Percentiles rank a stretch among this genome's conserved stretches.
Conservation (phyloP, 2,329 filamentous ascomycete genomes). For the Aspergillus alliaceus region DNA sequence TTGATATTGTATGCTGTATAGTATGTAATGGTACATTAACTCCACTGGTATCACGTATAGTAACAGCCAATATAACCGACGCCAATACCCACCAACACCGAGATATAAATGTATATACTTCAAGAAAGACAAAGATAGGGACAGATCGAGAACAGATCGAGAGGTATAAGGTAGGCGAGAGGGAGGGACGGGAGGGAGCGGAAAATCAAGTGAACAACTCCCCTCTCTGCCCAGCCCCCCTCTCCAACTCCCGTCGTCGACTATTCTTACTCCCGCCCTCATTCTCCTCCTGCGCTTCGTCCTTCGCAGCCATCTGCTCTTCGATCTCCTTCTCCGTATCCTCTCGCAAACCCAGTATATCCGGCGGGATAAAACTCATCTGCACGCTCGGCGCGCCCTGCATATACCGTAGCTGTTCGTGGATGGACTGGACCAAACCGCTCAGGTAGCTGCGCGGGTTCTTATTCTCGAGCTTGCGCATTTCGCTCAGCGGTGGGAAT, state of each 20-base stretch:
- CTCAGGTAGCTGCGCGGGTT: slow-evolving; percentile 75
- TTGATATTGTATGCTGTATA: not conserved
- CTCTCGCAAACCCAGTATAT: slow-evolving; percentile 60
- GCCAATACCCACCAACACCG: not conserved
- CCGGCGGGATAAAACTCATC: slow-evolving; percentile 75
- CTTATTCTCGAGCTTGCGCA: slow-evolving; percentile 67
- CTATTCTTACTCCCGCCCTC: slow-evolving; percentile 18
- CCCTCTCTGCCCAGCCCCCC: slow-evolving; percentile 33
- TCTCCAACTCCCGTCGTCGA: slow-evolving; percentile 38
- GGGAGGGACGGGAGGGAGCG: too few relatives aligned
- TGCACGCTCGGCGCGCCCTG: slow-evolving; percentile 84
- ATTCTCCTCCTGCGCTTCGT: slow-evolving; percentile 42
- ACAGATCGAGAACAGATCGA: not conserved
- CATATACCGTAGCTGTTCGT: slow-evolving; percentile 84
- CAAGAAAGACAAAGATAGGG: not conserved
- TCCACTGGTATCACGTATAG: not conserved
- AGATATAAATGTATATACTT: not conserved
- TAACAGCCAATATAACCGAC: not conserved
- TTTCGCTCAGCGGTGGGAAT: slow-evolving; percentile 81
- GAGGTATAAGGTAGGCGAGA: slow-evolving; percentile 12
- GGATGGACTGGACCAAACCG: slow-evolving; percentile 73
- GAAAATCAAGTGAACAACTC: slow-evolving; percentile 33
- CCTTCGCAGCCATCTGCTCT: slow-evolving; percentile 40
- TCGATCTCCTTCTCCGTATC: slow-evolving; percentile 50
- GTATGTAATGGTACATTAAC: not conserved